Evolutionary conservation across 2,329 filamentous ascomycete genomes (phyloP).

Genomic region (Fusarium sp.): DNA sequence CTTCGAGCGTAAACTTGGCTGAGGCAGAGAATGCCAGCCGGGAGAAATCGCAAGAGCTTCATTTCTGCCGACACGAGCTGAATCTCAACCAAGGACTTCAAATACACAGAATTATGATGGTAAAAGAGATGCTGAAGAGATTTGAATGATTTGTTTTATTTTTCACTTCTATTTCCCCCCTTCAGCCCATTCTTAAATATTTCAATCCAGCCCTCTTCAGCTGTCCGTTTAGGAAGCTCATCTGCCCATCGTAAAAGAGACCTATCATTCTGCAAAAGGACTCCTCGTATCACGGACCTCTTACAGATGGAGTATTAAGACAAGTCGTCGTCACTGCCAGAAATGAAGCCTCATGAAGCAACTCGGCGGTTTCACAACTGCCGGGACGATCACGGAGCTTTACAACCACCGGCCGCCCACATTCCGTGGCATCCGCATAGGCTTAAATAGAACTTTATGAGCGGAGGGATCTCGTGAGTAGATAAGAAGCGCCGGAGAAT

Average conservation of each 20-base stretch:
- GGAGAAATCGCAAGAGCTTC: not conserved
- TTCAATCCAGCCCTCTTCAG: not conserved
- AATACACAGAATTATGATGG: not conserved
- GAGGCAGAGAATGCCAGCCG: not conserved
- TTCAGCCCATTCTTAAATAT: not conserved
- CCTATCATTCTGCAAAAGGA: not conserved
- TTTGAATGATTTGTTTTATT: not conserved
- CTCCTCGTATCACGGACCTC: not conserved
- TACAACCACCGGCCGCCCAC: not conserved
- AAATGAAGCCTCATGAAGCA: not conserved
- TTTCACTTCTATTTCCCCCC: accelerated
- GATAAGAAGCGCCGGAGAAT: not conserved
- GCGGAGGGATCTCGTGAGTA: not conserved
- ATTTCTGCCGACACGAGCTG: not conserved
- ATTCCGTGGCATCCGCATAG: not conserved
- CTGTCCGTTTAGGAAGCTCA: not conserved
- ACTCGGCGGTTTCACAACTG: too few relatives aligned
- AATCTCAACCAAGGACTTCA: not conserved
- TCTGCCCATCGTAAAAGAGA: not conserved
- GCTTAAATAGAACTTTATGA: not conserved
- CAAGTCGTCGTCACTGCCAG: not conserved
- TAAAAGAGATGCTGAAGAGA: accelerated
- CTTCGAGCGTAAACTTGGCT: not conserved
- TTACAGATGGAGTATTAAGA: not conserved
- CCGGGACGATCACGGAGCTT: not conserved